Evolutionary conservation across 2,329 filamentous ascomycete genomes (phyloP).

Genomic region (Epichloe festucae): DNA sequence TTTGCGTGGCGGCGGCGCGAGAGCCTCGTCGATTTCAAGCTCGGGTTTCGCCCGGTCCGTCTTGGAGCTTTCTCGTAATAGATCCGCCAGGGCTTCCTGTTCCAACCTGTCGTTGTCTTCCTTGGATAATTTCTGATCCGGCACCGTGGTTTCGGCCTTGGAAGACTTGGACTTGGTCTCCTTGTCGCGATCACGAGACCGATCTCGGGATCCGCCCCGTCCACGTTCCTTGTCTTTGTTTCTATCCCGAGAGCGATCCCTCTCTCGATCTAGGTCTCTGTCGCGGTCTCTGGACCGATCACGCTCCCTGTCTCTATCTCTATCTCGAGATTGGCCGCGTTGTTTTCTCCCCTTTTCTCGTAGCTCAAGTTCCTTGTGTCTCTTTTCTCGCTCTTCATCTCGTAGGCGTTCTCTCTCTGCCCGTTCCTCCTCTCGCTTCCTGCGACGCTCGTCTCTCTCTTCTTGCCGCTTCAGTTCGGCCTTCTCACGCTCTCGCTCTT

Average conservation of each 20-base stretch:
- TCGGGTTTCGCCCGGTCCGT: constrained; percentile 36
- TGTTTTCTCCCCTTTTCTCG: constrained; percentile 23
- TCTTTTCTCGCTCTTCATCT: constrained; percentile 26
- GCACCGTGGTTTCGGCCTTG: constrained; percentile 25
- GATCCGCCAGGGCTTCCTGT: constrained; percentile 43
- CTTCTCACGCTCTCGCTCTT: constrained; percentile 35
- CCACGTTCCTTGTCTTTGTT: constrained; percentile 15
- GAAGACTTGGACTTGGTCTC: constrained; percentile 16
- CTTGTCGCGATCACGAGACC: constrained; percentile 18
- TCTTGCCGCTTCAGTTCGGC: constrained; percentile 36
- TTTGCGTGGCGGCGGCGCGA: constrained; percentile 42
- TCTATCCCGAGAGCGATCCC: constrained; percentile 18
- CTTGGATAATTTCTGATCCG: constrained; percentile 39
- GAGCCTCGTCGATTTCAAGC: constrained; percentile 41
- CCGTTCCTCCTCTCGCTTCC: constrained; percentile 39
- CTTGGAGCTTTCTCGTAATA: constrained; percentile 45
- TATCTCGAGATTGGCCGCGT: background rate
- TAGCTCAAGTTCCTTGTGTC: constrained; percentile 26
- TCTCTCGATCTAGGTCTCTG: constrained; percentile 18
- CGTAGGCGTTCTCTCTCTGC: constrained; percentile 40
- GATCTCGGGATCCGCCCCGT: constrained; percentile 19
- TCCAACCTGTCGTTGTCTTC: constrained; percentile 46
- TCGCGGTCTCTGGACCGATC: constrained; percentile 18
- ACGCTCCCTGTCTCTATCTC: background rate
- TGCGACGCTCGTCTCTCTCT: constrained; percentile 35